These are phyloP conservation scores for Cadophora luteo-olivacea DNA, from an alignment of 2,329 filamentous ascomycete species.

Conservation along the genomic window DNA sequence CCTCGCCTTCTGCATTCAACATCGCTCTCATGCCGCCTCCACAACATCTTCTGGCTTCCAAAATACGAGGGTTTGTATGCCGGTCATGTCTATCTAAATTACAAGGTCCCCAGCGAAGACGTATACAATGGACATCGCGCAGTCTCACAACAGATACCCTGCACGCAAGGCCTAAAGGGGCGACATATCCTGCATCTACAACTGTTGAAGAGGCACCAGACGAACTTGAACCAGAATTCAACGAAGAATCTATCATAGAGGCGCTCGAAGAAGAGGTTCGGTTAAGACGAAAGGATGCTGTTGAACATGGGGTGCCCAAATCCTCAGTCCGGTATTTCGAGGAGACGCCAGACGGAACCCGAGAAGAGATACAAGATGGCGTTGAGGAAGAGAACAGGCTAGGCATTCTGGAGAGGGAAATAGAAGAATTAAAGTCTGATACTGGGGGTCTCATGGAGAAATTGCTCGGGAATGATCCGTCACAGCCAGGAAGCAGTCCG, in stretches of 20 bases:
- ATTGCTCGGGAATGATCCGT: background rate
- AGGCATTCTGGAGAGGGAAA: conserved; percentile 22
- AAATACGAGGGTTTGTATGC: conserved; percentile 43
- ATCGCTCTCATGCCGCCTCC: conserved; percentile 43
- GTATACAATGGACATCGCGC: conserved; percentile 36
- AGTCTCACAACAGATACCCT: conserved; percentile 30
- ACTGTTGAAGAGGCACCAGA: background rate
- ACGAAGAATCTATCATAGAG: conserved; percentile 13
- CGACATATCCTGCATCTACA: conserved; percentile 8
- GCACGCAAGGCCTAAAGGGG: conserved; percentile 19
- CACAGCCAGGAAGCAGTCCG: conserved; percentile 1
- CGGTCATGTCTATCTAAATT: conserved; percentile 43
- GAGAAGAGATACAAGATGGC: conserved; percentile 35
- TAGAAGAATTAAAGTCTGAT: conserved; percentile 17
- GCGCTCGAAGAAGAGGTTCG: conserved; percentile 9
- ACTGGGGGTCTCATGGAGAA: conserved; percentile 9
- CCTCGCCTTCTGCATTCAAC: conserved; percentile 25
- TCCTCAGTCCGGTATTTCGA: conserved; percentile 38
- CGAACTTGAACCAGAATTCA: conserved; percentile 8
- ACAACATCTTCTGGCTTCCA: conserved; percentile 37
- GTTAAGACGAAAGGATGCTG: conserved; percentile 18
- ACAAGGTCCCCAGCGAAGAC: conserved; percentile 29
- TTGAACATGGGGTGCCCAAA: conserved; percentile 21
- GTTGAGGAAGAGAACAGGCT: conserved; percentile 28
- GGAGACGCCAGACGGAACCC: conserved; percentile 39